A percentile compares a stretch with the other conserved stretches of the same genome.
These are phyloP conservation scores for Hydnum rufescens DNA, from an alignment of 768 basidiomycete species.

Conservation along the genomic window DNA sequence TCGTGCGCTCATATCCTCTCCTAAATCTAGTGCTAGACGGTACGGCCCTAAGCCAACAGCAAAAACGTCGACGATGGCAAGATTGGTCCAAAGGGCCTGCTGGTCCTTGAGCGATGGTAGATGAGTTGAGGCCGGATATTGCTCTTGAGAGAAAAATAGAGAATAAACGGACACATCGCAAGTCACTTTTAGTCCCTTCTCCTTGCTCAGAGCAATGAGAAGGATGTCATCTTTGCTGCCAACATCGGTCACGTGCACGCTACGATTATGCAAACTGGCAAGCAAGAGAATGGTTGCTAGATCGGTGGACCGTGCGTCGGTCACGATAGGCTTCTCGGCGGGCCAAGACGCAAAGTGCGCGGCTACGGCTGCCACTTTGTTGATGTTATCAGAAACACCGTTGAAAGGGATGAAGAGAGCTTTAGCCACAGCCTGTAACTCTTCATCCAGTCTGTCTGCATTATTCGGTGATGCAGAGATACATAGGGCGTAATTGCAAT, in stretches of 20 bases:
- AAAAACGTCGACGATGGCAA: conserved; percentile 75
- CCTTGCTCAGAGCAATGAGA: conserved; percentile 86
- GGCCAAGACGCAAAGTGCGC: conserved; percentile 85
- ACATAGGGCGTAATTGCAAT: conserved; percentile 76
- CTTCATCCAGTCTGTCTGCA: conserved; percentile 43
- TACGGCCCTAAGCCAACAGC: conserved; percentile 78
- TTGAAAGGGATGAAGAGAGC: conserved; percentile 73
- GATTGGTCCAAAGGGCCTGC: conserved; percentile 62
- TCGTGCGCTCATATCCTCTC: conserved; percentile 38
- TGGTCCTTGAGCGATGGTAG: conserved; percentile 66
- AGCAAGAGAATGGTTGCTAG: conserved; percentile 83
- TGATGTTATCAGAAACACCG: conserved; percentile 15
- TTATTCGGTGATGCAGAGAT: conserved; percentile 58
- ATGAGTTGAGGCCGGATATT: conserved; percentile 42
- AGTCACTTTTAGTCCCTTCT: conserved; percentile 81
- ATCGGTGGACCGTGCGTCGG: conserved; percentile 80
- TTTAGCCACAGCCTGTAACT: conserved; percentile 59
- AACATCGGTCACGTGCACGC: conserved; percentile 81
- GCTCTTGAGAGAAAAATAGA: conserved; percentile 65
- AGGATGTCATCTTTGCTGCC: conserved; percentile 69
- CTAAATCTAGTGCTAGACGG: conserved; percentile 42
- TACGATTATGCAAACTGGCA: conserved; percentile 79
- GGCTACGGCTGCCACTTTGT: conserved; percentile 55
- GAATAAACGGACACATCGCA: conserved; percentile 89
- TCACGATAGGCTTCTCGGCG: conserved; percentile 75